Evolutionary conservation across 192 early-diverging fungal species (phyloP).

Genomic region (Podila clonocystis): DNA sequence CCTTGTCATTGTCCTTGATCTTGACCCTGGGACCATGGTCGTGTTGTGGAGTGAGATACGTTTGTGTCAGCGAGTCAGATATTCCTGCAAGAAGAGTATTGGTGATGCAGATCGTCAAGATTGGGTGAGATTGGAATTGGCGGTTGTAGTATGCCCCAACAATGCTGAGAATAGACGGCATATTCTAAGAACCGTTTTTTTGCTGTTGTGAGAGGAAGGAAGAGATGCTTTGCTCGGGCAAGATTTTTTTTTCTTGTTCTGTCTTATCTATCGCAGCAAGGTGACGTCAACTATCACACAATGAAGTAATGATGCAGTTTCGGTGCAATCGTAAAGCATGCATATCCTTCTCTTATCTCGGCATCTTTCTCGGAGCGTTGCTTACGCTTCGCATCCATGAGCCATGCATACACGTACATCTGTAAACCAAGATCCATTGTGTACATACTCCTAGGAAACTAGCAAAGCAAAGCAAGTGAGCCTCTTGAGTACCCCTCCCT

Average conservation of each 20-base stretch:
- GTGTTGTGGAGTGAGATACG: constrained; percentile 24
- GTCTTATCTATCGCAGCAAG: background rate
- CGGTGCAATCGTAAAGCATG: too few relatives aligned
- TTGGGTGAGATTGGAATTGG: constrained; percentile 62
- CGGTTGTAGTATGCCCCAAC: constrained; percentile 51
- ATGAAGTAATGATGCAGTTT: background rate
- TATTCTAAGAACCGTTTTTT: background rate
- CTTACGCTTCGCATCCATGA: too few relatives aligned
- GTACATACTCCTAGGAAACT: too few relatives aligned
- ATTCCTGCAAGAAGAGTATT: constrained; percentile 73
- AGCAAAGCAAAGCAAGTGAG: too few relatives aligned
- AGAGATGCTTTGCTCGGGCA: background rate
- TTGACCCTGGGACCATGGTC: constrained; percentile 1
- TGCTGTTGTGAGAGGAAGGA: background rate
- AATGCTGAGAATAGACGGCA: constrained; percentile 25
- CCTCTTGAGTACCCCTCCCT: too few relatives aligned
- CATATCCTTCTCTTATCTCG: too few relatives aligned
- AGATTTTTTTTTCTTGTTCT: background rate
- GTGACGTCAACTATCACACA: background rate
- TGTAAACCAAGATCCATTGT: too few relatives aligned
- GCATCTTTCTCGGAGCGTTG: too few relatives aligned
- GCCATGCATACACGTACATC: too few relatives aligned
- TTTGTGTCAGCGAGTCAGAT: constrained; percentile 74
- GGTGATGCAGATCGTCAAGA: constrained; percentile 71
- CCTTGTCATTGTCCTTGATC: constrained; percentile 8